phyloP scores from a whole-genome alignment of 2,329 filamentous ascomycete species.

The Fusarium bulbicola region DNA sequence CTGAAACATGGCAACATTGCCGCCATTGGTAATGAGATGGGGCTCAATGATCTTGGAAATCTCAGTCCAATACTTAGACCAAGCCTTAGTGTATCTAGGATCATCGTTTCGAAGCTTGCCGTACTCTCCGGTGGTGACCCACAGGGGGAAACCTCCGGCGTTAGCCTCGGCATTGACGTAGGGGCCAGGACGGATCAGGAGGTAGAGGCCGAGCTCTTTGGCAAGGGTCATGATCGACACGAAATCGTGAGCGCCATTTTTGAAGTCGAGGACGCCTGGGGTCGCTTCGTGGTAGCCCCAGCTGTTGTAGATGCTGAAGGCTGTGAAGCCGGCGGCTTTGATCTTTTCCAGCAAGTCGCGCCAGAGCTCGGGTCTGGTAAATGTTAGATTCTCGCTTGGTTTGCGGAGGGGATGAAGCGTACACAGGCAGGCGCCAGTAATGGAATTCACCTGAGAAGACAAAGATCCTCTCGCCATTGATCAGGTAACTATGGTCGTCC shows the following conservation, averaged over 20 bases:
- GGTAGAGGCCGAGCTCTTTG: slow-evolving; percentile 56
- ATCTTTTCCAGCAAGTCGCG: slow-evolving; percentile 54
- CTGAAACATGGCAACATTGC: slow-evolving; percentile 63
- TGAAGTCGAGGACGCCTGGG: slow-evolving; percentile 44
- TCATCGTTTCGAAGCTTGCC: slow-evolving; percentile 63
- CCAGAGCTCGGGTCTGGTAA: slow-evolving; percentile 48
- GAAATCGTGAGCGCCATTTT: slow-evolving; percentile 55
- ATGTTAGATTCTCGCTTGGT: neutral
- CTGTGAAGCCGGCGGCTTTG: slow-evolving; percentile 54
- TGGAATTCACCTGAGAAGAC: slow-evolving; percentile 56
- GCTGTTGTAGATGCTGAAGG: slow-evolving; percentile 54
- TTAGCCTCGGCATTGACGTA: slow-evolving; percentile 73
- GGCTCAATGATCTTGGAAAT: slow-evolving; percentile 60
- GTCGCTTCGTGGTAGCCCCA: slow-evolving; percentile 54
- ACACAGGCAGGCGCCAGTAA: slow-evolving; percentile 55
- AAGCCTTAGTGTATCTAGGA: slow-evolving; percentile 60
- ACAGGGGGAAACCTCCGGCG: slow-evolving; percentile 69
- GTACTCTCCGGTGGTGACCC: slow-evolving; percentile 69
- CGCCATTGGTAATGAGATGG: slow-evolving; percentile 65
- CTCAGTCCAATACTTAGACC: slow-evolving; percentile 62
- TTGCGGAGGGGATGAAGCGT: slow-evolving; percentile 2
- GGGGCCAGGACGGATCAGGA: slow-evolving; percentile 62
- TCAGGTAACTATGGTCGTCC: slow-evolving; percentile 53
- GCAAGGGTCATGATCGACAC: slow-evolving; percentile 57
- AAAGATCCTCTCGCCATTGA: slow-evolving; percentile 54